phyloP scores from a whole-genome alignment of 805 yeast species.

The Barnettozyma vustinii region DNA sequence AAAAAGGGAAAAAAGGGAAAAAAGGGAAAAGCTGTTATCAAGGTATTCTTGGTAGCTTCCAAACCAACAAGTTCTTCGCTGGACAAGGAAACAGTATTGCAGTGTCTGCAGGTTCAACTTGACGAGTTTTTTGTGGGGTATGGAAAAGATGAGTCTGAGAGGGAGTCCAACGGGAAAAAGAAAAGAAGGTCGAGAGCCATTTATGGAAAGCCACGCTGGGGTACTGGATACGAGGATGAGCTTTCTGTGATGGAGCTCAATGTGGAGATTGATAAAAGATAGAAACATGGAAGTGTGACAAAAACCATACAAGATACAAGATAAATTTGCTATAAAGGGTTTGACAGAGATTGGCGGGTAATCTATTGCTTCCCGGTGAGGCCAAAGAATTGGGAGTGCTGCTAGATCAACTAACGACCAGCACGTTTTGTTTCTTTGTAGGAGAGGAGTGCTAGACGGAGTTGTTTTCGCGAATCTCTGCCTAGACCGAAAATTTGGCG shows the following conservation, averaged over 20 bases:
- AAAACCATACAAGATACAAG: not conserved
- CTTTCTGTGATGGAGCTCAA: conserved; percentile 13
- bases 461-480: not conserved
- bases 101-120: conserved; percentile 11
- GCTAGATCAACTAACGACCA: not conserved
- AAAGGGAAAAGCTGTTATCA: not conserved
- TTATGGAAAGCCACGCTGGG: conserved; percentile 18
- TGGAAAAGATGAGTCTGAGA: not conserved
- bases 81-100: conserved; percentile 4
- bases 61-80: conserved; percentile 15
- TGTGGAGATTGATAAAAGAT: not conserved
- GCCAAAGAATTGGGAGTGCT: not conserved
- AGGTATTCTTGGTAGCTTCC: conserved; percentile 6
- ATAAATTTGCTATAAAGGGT: not conserved
- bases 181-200: conserved; percentile 9
- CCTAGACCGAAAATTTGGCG: not conserved
- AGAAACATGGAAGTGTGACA: not conserved
- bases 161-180: conserved; percentile 7
- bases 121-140: conserved; percentile 11
- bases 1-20: not conserved
- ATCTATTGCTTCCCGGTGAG: not conserved
- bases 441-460: not conserved
- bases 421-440: not conserved
- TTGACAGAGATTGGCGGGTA: not conserved
- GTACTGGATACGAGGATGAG: conserved; percentile 19